Base-by-base conservation (phyloP, 2,329 filamentous ascomycete genomes). In the Cladorrhinum sp. region DNA sequence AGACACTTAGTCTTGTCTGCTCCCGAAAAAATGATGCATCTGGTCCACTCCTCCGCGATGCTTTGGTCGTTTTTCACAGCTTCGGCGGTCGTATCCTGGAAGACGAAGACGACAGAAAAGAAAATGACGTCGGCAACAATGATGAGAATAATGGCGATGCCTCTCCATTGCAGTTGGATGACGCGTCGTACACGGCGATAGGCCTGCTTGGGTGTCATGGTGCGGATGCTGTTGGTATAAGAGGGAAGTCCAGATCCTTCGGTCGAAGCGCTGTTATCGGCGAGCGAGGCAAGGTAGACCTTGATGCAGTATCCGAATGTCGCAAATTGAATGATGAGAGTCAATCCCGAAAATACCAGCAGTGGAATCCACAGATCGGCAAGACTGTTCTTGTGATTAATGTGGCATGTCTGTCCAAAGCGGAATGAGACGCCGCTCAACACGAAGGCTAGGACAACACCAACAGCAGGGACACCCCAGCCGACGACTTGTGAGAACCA, bases 231-330 rank as follows among this genome's bases (percentile, higher is more conserved):
- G 70, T 85, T 86, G 12, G 84, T 83, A 75, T 93, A 93, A 0
- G 88, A 89, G 0, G 91, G 90, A 30, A 96, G 78, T 28, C 82
- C 84, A 2, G 90, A 92, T 69, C 83, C 86, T 55, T 88, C 87
- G 0, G 89, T 92, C 3, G 88, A 87, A 36, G 83, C 79, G 58
- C 85, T 83, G 67, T 86, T 86, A 73, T 96, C 91, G 63, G 86
- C 83, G 59, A 96, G 80, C 24, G 93, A 93, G 59, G 88, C 88
- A 58, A 99, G 81, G 73, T 98, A 99, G 54, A 99, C 91, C 72
- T 96, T 92, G 76, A 96, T 89, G 74, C 95, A 98, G 78, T 99
- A 98, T 14, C 82, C 86, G 75, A 92, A 94, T 5, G 95, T 98
- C 49, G 85, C 82, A 66, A 97, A 85, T 70, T 97, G 95, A 33